Base-by-base conservation (phyloP, 495 filamentous ascomycete species). In the Aspergillus affinis region DNA sequence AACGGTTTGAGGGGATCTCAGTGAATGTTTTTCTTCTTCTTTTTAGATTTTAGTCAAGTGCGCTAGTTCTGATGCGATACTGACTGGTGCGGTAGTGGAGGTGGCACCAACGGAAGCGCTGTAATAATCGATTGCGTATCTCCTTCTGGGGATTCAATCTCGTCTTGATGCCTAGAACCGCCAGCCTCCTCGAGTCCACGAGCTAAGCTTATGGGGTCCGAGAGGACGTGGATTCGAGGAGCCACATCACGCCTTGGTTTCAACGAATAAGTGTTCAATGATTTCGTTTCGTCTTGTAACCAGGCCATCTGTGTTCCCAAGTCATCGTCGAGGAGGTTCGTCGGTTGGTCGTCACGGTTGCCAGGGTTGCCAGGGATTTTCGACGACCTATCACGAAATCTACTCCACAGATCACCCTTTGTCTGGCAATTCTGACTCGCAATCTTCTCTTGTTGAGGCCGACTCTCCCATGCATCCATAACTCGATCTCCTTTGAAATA, bases 401-500 rank as follows among this genome's bases (percentile, higher is more conserved):
- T 67, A 44, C 74, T 77, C 59, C 69, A 68, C 4, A 69, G 71
- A 53, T 73, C 72, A 6, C 72, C 71, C 53, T 67, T 75, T 6
- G 61, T 66, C 20, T 51, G 62, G n/a, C 9, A 63, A 15, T 57
- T 27, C 61, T 32, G 52, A 48, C 5, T 66, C 17, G 20, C 26
- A n/a, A 23, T 12, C 36, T 50, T 58, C 45, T 62, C 57, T 23
- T 65, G 69, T 15, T 64, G 61, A 29, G 65, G 56, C n/a, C 68
- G 64, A 47, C 27, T 67, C 26, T 77, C 74, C 74, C 74, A 78
- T 1, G 70, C 66, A 15, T 78, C 74, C n/a, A 71, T 56, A 10
- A 75, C 75, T n/a, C 69, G 68, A 57, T 78, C 75, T 4, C 71
- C 72, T 36, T 71, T 77, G 26, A 78, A 65, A 60, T 71, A 78